Conservation (phyloP, 345 rosid genomes). For the Populus davidiana region DNA sequence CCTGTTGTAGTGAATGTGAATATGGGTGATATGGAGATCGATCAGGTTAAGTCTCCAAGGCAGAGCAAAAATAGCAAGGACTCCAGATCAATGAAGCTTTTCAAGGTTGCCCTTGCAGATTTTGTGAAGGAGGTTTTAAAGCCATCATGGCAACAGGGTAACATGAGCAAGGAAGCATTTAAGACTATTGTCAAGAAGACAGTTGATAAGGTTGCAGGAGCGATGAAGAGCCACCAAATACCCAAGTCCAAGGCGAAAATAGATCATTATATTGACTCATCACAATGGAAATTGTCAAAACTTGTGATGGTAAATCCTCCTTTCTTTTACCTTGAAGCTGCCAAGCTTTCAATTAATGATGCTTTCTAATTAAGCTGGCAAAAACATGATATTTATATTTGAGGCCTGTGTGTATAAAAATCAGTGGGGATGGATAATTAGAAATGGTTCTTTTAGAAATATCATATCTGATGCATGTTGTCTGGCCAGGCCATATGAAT, state of each 20-base stretch:
- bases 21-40: constrained; percentile 49
- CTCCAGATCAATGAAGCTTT: constrained; percentile 63
- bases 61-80: constrained; percentile 59
- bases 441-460: background rate
- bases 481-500: background rate
- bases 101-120: constrained; percentile 68
- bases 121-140: constrained; percentile 89
- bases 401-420: background rate
- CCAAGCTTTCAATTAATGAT: constrained; percentile 7
- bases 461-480: background rate
- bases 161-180: constrained; percentile 94
- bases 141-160: constrained; percentile 92
- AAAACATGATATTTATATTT: too few species aligned
- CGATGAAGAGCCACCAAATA: constrained; percentile 66
- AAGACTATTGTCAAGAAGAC: constrained; percentile 89
- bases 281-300: constrained; percentile 72
- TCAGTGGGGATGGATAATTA: background rate
- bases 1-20: constrained; percentile 30
- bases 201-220: constrained; percentile 81
- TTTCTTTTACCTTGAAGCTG: background rate
- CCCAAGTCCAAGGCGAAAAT: constrained; percentile 85
- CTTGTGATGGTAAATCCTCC: constrained; percentile 74
- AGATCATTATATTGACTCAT: constrained; percentile 68
- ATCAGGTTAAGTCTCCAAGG: constrained; percentile 48
- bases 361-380: background rate